Evolutionary conservation across 169 alveolate species (phyloP).

Genomic region (Plasmodium vivax): DNA sequence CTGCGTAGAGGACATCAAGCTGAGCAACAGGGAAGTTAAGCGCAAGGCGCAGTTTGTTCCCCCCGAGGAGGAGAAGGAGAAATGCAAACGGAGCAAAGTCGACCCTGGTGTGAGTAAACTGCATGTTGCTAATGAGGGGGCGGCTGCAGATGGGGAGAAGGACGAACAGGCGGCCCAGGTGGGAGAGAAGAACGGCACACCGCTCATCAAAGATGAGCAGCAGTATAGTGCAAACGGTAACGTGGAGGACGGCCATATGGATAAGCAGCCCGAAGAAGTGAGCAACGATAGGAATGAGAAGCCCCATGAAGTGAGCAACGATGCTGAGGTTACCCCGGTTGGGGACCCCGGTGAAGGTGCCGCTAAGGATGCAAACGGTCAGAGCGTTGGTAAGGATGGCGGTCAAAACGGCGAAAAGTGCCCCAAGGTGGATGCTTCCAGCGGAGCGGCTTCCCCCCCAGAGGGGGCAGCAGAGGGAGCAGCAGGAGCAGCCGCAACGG

Average conservation of each 20-base stretch:
- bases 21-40: conserved; percentile 23
- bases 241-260: not conserved
- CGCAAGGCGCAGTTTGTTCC: conserved; percentile 22
- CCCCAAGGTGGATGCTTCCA: not conserved
- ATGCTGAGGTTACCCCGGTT: not conserved
- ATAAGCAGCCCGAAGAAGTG: not conserved
- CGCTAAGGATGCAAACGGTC: not conserved
- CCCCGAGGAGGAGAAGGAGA: not conserved
- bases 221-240: conserved; percentile 38
- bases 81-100: not conserved
- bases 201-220: not conserved
- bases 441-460: not conserved
- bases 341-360: not conserved
- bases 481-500: not conserved
- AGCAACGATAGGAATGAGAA: not conserved
- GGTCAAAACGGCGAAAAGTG: not conserved
- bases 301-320: conserved; percentile 2
- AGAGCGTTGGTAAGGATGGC: not conserved
- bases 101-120: not conserved
- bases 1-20: conserved; percentile 32
- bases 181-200: not conserved
- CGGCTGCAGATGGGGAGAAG: not conserved
- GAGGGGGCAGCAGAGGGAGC: not conserved
- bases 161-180: not conserved
- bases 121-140: not conserved